These are phyloP conservation scores for Aspergillus niger DNA, from an alignment of 2,329 filamentous ascomycete genomes.

Conservation along the genomic window DNA sequence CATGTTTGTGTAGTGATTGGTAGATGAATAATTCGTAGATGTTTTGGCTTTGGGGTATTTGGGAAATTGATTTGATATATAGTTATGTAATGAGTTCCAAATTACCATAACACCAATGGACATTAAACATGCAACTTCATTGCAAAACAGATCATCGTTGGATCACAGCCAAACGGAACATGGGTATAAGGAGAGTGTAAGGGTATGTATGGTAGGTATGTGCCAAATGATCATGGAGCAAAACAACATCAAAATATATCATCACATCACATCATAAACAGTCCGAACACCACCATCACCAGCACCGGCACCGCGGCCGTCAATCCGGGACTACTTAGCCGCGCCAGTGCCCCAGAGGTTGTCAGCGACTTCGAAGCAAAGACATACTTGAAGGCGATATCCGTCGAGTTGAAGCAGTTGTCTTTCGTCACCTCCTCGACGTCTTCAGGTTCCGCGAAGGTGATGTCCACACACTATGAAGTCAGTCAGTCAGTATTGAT, in stretches of 20 bases:
- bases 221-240: neutral
- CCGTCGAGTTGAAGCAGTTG: constrained; percentile 86
- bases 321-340: constrained; percentile 17
- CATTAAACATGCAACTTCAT: too few relatives aligned
- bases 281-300: constrained; percentile 23
- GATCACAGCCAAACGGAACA: too few relatives aligned
- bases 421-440: constrained; percentile 72
- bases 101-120: too few relatives aligned
- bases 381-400: constrained; percentile 74
- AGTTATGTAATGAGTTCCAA: neutral
- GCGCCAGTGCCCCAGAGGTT: constrained; percentile 26
- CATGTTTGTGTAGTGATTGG: too few relatives aligned
- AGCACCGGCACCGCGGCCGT: constrained; percentile 30
- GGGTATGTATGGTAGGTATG: neutral
- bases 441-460: constrained; percentile 78
- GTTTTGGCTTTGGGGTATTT: neutral
- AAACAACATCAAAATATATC: neutral
- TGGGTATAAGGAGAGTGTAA: neutral
- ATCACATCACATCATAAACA: neutral
- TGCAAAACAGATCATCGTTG: too few relatives aligned
- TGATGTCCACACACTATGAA: constrained; percentile 86
- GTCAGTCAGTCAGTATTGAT: constrained; percentile 48
- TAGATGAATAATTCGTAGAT: neutral
- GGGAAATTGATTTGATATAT: too few relatives aligned
- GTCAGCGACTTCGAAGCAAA: constrained; percentile 53